Base-by-base conservation (phyloP, 139 green algal species). In the Haematococcus lacustris region DNA sequence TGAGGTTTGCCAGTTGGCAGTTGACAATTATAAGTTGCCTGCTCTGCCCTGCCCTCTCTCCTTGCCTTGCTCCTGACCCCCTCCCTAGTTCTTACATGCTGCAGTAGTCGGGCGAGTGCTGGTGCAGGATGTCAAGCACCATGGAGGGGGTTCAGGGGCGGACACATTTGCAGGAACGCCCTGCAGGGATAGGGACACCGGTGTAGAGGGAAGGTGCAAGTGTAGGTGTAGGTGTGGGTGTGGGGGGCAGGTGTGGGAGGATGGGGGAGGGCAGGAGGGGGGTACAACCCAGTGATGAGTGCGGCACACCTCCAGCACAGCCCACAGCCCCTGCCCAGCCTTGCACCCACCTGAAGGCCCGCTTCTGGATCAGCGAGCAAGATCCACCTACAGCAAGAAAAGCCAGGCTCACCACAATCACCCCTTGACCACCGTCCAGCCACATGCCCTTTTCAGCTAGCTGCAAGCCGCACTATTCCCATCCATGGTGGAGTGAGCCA, bases 321-420 rank as follows among this genome's bases (percentile, higher is more conserved):
- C n/a, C n/a, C n/a, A n/a, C n/a, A n/a, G n/a, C n/a, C n/a, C n/a
- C n/a, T n/a, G n/a, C n/a, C n/a, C n/a, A n/a, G n/a, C n/a, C n/a
- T n/a, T n/a, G n/a, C n/a, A n/a, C 91, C 96, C 64, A 71, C 90
- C 66, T 93, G 85, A 34, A 97, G 79, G 0, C 87, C 88, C 1
- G 89, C 89, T 37, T 97, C 91, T 25, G 89, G 84, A 79, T 97
- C 91, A 2, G 84, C 71, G 0, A 53, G 62, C 70, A 96, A 71
- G 41, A 97, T 90, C 91, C 91, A 97, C 62, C 75, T 80, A 26
- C 83, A 81, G 73, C 93, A 57, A n/a, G 47, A n/a, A 57, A n/a
- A 57, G 47, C 13, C 17, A n/a, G n/a, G n/a, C n/a, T n/a, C n/a
- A n/a, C n/a, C n/a, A n/a, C n/a, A n/a, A n/a, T n/a, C n/a, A n/a